Base-by-base conservation (phyloP, 2,329 filamentous ascomycete species). In the Colletotrichum sublineola region DNA sequence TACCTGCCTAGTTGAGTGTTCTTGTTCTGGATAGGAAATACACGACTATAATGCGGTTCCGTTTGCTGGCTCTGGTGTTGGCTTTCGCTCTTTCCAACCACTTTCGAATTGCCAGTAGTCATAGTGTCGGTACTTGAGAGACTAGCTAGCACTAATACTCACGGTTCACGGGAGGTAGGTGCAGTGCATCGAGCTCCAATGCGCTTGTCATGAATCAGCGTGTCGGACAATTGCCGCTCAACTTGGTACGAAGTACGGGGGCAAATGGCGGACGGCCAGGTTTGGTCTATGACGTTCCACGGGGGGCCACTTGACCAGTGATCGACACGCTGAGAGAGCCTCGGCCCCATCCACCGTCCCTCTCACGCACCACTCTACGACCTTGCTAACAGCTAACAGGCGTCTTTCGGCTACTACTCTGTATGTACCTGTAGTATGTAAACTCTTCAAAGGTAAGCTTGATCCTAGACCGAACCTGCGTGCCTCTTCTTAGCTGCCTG, bases 281-380 rank as follows among this genome's bases (percentile, higher is more conserved):
- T 53, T 53, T 58, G 48, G 48, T 63, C 58, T 18, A 44, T 61
- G 69, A 68, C 58, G 65, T 58, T 46, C 52, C 52, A 31, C 31
- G n/a, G 29, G 15, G 36, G 40, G 42, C 58, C 69, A 68, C 52
- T 71, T 48, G 58, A 60, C 52, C 44, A 46, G 52, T 53, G 69
- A 71, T 71, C 65, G 69, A 63, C 68, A 40, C 57, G 53, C 68
- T 71, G 63, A 68, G 36, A 44, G 44, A 52, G 57, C 57, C 68
- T 68, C 68, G 68, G 52, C 64, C 42, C 42, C 50, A 29, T 15
- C 24, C 24, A 24, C 24, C 24, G 50, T 63, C 68, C 64, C 36
- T 33, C 29, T 15, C 61, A 31, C 61, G n/a, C 24, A 42, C 14
- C 9, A 24, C 53, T 20, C 2, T 20, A 24, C 44, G n/a, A 38